Percentiles rank a stretch among this genome's conserved stretches.
Evolutionary conservation across 257 asterid species (phyloP).

Genomic region (Rhazya stricta): DNA sequence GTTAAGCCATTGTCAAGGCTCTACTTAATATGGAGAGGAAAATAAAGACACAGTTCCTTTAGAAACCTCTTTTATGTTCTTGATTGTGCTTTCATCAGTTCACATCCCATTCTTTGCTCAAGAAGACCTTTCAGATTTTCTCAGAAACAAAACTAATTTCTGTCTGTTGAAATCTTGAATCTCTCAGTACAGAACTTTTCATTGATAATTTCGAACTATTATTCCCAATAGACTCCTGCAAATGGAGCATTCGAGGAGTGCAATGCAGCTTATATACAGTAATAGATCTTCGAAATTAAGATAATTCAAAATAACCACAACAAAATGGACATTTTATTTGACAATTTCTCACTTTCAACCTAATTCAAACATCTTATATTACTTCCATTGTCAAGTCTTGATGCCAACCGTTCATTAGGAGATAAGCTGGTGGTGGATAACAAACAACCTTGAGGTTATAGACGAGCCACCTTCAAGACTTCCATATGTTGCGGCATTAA

Average conservation of each 20-base stretch:
- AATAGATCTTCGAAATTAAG: neutral
- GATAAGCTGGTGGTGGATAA: neutral
- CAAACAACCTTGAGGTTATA: neutral
- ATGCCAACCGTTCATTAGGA: neutral
- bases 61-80: too few relatives aligned
- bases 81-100: neutral
- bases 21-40: too few relatives aligned
- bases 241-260: too few relatives aligned
- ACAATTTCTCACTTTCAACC: neutral
- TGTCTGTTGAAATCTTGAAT: neutral
- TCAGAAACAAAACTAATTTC: neutral
- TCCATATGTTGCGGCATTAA: neutral
- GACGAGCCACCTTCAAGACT: neutral
- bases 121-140: neutral
- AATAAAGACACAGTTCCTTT: too few relatives aligned
- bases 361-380: neutral
- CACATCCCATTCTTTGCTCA: neutral
- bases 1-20: too few relatives aligned
- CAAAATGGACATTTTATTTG: neutral
- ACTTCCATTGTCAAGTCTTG: neutral
- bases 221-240: too few relatives aligned
- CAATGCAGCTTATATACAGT: neutral
- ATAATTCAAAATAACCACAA: neutral
- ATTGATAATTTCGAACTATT: too few relatives aligned
- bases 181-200: neutral